A percentile compares a stretch with the other conserved stretches of the same genome.
phyloP scores from a whole-genome alignment of 2,329 filamentous ascomycete species.

The Phialophora tarda region DNA sequence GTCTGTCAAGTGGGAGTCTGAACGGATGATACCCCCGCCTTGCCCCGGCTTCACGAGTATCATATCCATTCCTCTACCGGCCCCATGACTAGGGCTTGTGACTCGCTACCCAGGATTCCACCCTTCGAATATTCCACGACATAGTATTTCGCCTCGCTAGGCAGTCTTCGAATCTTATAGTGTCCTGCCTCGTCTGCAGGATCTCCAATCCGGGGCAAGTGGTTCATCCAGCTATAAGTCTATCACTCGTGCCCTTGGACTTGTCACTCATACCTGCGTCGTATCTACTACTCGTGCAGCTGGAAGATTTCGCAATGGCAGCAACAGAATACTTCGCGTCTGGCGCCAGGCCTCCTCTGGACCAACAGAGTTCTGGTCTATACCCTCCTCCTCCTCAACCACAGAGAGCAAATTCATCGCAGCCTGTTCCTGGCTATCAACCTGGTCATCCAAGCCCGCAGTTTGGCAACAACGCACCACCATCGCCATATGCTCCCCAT shows the following conservation, averaged over 20 bases:
- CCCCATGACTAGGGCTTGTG: conserved; percentile 33
- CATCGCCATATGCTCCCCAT: conserved; percentile 30
- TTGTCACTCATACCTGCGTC: not conserved
- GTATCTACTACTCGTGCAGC: not conserved
- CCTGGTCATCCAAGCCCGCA: conserved; percentile 25
- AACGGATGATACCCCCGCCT: conserved; percentile 2
- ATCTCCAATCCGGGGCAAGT: conserved; percentile 12
- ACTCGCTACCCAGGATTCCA: conserved; percentile 22
- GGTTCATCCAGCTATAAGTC: conserved; percentile 24
- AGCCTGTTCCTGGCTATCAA: conserved; percentile 18
- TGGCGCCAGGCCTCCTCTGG: conserved; percentile 27
- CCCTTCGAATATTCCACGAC: conserved; percentile 13
- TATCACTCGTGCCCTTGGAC: conserved; percentile 8
- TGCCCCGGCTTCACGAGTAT: not conserved
- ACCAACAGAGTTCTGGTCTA: conserved; percentile 24
- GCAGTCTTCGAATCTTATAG: conserved; percentile 18
- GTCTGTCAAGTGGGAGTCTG: not conserved
- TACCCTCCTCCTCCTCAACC: conserved; percentile 22
- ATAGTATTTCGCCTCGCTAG: conserved; percentile 31
- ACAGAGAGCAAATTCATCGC: conserved; percentile 29
- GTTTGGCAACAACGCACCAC: conserved; percentile 20
- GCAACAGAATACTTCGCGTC: conserved; percentile 37
- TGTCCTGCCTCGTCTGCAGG: conserved; percentile 7
- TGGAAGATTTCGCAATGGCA: conserved; percentile 30
- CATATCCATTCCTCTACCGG: conserved; percentile 13